A percentile compares a stretch with the other conserved stretches of the same genome.
Evolutionary conservation across 1,284 basidiomycete species (phyloP).

Genomic region (Entoloma clypeatum): DNA sequence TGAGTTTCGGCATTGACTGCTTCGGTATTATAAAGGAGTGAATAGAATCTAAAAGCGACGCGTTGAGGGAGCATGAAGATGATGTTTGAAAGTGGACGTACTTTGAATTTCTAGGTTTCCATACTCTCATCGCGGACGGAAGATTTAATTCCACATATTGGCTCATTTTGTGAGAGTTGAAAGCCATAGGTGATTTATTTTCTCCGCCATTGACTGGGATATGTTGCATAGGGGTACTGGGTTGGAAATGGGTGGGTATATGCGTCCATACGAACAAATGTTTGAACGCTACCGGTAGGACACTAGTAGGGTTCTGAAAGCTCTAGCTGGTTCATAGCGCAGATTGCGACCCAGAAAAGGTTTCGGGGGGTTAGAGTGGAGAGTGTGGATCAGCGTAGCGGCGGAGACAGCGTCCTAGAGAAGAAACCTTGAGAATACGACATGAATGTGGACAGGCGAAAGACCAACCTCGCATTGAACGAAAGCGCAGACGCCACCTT

Average conservation of each 20-base stretch:
- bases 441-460: constrained; percentile 4
- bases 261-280: not conserved
- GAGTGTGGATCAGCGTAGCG: constrained; percentile 52
- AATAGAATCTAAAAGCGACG: constrained; percentile 41
- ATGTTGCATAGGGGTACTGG: constrained; percentile 43
- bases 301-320: constrained; percentile 66
- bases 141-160: constrained; percentile 39
- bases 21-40: constrained; percentile 53
- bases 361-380: constrained; percentile 50
- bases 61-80: constrained; percentile 1
- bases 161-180: constrained; percentile 14
- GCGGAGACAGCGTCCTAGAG: constrained; percentile 56
- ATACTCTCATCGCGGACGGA: constrained; percentile 51
- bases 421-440: constrained; percentile 14
- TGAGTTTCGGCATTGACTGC: constrained; percentile 40
- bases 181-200: constrained; percentile 8
- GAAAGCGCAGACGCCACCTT: constrained; percentile 74
- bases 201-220: constrained; percentile 26
- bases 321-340: constrained; percentile 73
- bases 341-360: constrained; percentile 66
- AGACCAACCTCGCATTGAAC: constrained; percentile 70
- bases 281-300: constrained; percentile 59
- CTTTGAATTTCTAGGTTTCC: constrained; percentile 44
- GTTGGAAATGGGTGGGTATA: constrained; percentile 10
- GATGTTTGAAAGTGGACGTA: constrained; percentile 21